Conservation (phyloP, 345 rosid species). For the Microcos paniculata region DNA sequence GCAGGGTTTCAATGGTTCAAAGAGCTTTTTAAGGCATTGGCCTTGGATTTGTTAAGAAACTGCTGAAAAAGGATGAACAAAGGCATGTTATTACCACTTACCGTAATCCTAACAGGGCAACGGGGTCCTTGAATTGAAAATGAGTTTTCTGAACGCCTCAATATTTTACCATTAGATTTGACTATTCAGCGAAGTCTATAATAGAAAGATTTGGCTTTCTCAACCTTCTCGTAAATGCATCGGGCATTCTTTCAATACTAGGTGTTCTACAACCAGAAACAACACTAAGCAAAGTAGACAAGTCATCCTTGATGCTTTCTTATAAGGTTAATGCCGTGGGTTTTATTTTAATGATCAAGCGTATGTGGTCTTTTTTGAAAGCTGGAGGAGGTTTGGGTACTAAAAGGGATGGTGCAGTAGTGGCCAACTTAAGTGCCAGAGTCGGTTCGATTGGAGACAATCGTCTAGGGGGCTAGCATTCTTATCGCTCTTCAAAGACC, state of each 20-base stretch:
- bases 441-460: slow-evolving; percentile 90
- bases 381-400: slow-evolving; percentile 75
- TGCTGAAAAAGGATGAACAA: slow-evolving; percentile 58
- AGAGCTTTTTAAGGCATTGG: slow-evolving; percentile 95
- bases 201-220: slow-evolving; percentile 61
- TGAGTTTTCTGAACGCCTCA: slow-evolving; percentile 61
- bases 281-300: slow-evolving; percentile 74
- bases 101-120: slow-evolving; percentile 60
- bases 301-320: slow-evolving; percentile 72
- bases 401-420: slow-evolving; percentile 71
- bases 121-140: slow-evolving; percentile 55
- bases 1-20: slow-evolving; percentile 87
- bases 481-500: slow-evolving; percentile 85
- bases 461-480: slow-evolving; percentile 86
- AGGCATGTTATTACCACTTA: slow-evolving; percentile 85
- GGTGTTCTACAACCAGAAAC: slow-evolving; percentile 87
- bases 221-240: slow-evolving; percentile 84
- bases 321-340: slow-evolving; percentile 90
- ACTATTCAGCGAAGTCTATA: slow-evolving; percentile 61
- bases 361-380: slow-evolving; percentile 92
- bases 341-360: slow-evolving; percentile 79
- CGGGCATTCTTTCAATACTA: slow-evolving; percentile 85
- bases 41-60: slow-evolving; percentile 73
- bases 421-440: slow-evolving; percentile 88
- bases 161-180: slow-evolving; percentile 57